Conservation (phyloP, 2,329 filamentous ascomycete genomes). For the Xylaria sp. region DNA sequence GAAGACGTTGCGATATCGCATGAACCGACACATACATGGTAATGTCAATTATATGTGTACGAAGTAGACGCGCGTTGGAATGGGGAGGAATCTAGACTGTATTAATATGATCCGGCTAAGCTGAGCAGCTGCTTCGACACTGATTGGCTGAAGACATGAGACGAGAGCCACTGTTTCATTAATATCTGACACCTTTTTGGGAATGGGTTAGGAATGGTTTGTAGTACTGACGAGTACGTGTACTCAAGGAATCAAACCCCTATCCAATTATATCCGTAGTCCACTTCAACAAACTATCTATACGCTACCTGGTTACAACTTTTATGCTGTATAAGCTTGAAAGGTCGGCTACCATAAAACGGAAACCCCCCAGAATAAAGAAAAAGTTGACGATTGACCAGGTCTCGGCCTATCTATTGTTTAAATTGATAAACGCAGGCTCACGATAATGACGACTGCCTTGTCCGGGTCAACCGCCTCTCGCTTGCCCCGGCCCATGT, state of each 20-base stretch:
- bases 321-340: slow-evolving; percentile 16
- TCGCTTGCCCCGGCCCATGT: not conserved
- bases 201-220: not conserved
- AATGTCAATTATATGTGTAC: not conserved
- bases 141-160: slow-evolving; percentile 8
- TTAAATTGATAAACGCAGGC: not conserved
- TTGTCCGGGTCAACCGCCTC: not conserved
- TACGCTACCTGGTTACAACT: not conserved
- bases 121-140: not conserved
- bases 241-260: slow-evolving; percentile 4
- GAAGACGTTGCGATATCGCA: too few species aligned
- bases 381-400: not conserved
- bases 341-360: not conserved
- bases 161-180: slow-evolving; percentile 11
- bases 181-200: slow-evolving; percentile 9
- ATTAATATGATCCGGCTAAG: slow-evolving; percentile 3
- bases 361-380: too few species aligned
- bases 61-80: slow-evolving; percentile 6
- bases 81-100: slow-evolving; percentile 3
- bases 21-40: too few species aligned
- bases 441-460: not conserved
- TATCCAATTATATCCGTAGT: slow-evolving; percentile 21
- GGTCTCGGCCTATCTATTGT: not conserved
- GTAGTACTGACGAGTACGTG: not conserved
- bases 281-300: slow-evolving; percentile 7